phyloP scores from a whole-genome alignment of 768 basidiomycete species.

The Tephrocybe rancida region DNA sequence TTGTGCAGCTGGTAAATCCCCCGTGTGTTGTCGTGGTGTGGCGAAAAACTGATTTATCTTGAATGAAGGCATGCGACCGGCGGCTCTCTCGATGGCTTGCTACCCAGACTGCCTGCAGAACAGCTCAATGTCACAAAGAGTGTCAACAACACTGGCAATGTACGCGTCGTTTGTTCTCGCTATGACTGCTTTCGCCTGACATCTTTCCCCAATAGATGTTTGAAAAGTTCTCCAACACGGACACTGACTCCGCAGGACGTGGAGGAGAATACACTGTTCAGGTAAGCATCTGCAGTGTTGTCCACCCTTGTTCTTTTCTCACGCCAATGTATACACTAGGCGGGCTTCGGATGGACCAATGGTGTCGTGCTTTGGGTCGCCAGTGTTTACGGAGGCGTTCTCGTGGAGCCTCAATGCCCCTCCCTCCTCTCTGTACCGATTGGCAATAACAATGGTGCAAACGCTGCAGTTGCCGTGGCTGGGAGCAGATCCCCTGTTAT shows the following conservation, averaged over 20 bases:
- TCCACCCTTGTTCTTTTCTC: too few relatives aligned
- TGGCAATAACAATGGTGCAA: constrained; percentile 3
- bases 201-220: constrained; percentile 61
- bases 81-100: constrained; percentile 71
- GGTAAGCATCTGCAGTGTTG: constrained; percentile 37
- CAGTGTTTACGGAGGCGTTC: constrained; percentile 59
- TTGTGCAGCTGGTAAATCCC: constrained; percentile 84
- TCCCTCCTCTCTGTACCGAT: constrained; percentile 30
- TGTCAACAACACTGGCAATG: constrained; percentile 70
- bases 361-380: constrained; percentile 80
- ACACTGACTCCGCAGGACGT: constrained; percentile 76
- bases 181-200: constrained; percentile 1
- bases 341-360: constrained; percentile 91
- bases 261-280: constrained; percentile 93
- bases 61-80: constrained; percentile 78
- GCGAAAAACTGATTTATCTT: neutral
- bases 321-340: constrained; percentile 36
- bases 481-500: constrained; percentile 2
- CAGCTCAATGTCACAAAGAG: constrained; percentile 74
- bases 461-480: constrained; percentile 10
- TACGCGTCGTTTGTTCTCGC: constrained; percentile 37
- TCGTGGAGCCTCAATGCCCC: constrained; percentile 70
- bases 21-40: neutral
- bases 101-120: constrained; percentile 68
- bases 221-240: constrained; percentile 81